Percentiles rank a stretch among this genome's conserved stretches.
These are phyloP conservation scores for Aspergillus vadensis DNA, from an alignment of 2,329 filamentous ascomycete genomes.

Conservation along the genomic window DNA sequence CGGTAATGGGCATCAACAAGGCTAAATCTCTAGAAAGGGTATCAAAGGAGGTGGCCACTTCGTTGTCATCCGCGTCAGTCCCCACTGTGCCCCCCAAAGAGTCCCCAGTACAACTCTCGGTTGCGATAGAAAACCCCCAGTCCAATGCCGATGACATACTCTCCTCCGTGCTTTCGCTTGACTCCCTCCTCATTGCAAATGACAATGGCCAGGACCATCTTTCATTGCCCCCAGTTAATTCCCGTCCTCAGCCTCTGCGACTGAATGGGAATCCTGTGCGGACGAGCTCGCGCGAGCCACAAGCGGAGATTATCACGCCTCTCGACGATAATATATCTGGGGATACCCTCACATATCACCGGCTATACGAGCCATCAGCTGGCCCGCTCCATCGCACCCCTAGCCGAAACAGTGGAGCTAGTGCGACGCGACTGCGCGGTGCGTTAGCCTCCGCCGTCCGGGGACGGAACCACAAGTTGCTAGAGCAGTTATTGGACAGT, in stretches of 20 bases:
- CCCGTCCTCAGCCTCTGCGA: not conserved
- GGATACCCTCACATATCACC: not conserved
- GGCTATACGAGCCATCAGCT: not conserved
- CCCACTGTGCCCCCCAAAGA: slow-evolving; percentile 31
- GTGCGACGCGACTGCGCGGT: slow-evolving; percentile 6
- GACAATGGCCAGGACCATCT: not conserved
- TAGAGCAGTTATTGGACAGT: slow-evolving; percentile 61
- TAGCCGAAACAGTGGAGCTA: slow-evolving; percentile 12
- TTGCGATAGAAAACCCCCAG: not conserved
- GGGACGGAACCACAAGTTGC: slow-evolving; percentile 58
- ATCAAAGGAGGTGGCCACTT: slow-evolving; percentile 2
- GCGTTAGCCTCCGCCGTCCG: slow-evolving; percentile 59
- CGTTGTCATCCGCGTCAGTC: slow-evolving; percentile 9
- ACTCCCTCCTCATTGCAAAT: slow-evolving; percentile 19
- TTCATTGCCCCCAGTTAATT: not conserved
- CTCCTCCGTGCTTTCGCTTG: slow-evolving; percentile 32
- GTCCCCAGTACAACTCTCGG: slow-evolving; percentile 22
- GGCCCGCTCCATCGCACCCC: slow-evolving; percentile 11
- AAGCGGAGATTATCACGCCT: not conserved
- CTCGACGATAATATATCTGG: not conserved
- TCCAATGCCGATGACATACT: slow-evolving; percentile 30
- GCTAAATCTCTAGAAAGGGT: slow-evolving; percentile 25
- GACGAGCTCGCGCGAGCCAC: slow-evolving; percentile 5
- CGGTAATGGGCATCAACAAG: slow-evolving; percentile 30
- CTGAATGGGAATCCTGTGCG: not conserved